A percentile compares a stretch with the other conserved stretches of the same genome.
These are phyloP conservation scores for Nakaseomyces bracarensis DNA, from an alignment of 1,139 yeast species.

Conservation along the genomic window DNA sequence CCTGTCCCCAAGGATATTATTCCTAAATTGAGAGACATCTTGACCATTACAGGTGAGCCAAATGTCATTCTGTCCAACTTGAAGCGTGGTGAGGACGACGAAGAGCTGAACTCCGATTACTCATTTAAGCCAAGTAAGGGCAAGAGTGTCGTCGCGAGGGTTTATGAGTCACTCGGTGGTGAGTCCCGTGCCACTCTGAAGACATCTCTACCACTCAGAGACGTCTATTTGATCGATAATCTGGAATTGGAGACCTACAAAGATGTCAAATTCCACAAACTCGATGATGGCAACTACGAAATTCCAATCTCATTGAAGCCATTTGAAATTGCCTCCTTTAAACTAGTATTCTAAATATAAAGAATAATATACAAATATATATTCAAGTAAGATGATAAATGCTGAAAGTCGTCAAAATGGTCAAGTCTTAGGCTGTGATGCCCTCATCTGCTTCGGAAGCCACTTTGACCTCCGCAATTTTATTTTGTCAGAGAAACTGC, in stretches of 20 bases:
- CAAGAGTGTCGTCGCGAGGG: slow-evolving; percentile 57
- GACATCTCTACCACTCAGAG: slow-evolving; percentile 38
- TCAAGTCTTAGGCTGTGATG: no score
- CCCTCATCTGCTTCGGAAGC: no score
- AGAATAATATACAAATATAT: not conserved
- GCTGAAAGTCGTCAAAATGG: not conserved
- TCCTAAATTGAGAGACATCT: slow-evolving; percentile 66
- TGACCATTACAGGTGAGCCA: slow-evolving; percentile 50
- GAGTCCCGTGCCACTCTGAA: slow-evolving; percentile 45
- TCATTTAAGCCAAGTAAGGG: slow-evolving; percentile 24
- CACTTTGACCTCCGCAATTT: no score
- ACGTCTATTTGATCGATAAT: slow-evolving; percentile 55
- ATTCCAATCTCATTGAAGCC: slow-evolving; percentile 50
- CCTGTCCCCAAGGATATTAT: slow-evolving; percentile 49
- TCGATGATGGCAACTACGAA: slow-evolving; percentile 30
- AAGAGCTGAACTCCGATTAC: slow-evolving; percentile 38
- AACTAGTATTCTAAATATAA: slow-evolving; percentile 35
- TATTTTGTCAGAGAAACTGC: no score
- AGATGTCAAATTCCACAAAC: slow-evolving; percentile 29
- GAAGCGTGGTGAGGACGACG: slow-evolving; percentile 84
- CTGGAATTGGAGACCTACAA: slow-evolving; percentile 51
- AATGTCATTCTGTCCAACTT: slow-evolving; percentile 65
- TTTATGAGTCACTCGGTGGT: slow-evolving; percentile 86
- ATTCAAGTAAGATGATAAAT: not conserved
- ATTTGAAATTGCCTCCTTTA: slow-evolving; percentile 69